These are phyloP conservation scores for Lunasporangiospora selenospora DNA, from an alignment of 192 early-diverging fungal species.

Conservation along the genomic window DNA sequence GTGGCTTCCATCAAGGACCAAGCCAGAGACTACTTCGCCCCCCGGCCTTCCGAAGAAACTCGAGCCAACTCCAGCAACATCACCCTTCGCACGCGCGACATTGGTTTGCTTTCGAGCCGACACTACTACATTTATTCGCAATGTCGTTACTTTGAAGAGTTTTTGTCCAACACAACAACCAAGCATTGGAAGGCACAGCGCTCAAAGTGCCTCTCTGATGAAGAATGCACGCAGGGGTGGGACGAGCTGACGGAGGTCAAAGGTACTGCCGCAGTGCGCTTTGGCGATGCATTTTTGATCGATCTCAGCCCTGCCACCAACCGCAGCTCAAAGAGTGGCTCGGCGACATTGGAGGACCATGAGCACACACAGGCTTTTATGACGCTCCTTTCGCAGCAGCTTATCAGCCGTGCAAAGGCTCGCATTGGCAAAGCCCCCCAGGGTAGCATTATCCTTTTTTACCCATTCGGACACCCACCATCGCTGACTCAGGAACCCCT, in stretches of 20 bases:
- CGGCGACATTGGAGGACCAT: too few species aligned
- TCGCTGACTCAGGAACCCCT: slow-evolving; percentile 39
- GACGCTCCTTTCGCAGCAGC: slow-evolving; percentile 14
- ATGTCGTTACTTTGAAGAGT: slow-evolving; percentile 42
- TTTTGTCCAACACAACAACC: slow-evolving; percentile 38
- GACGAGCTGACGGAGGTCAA: slow-evolving; percentile 7
- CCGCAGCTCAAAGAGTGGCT: too few species aligned
- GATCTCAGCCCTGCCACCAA: slow-evolving; percentile 43
- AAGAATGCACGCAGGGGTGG: slow-evolving; percentile 32
- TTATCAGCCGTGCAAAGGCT: slow-evolving; percentile 23
- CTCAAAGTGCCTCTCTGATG: slow-evolving; percentile 15
- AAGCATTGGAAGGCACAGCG: slow-evolving; percentile 22
- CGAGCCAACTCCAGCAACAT: slow-evolving; percentile 49
- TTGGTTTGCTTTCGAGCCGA: slow-evolving; percentile 37
- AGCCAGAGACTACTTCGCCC: slow-evolving; percentile 36
- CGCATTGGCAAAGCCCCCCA: slow-evolving; percentile 30
- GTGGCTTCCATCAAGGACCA: slow-evolving; percentile 3
- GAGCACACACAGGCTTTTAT: slow-evolving; percentile 24
- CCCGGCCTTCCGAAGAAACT: slow-evolving; percentile 32
- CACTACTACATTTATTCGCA: slow-evolving; percentile 42
- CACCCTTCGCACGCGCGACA: slow-evolving; percentile 36
- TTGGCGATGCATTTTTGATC: slow-evolving; percentile 44
- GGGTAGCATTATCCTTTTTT: slow-evolving; percentile 34
- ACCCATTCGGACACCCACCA: slow-evolving; percentile 44
- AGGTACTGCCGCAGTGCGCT: slow-evolving; percentile 7